phyloP scores from a whole-genome alignment of 179 eudicot species.

The Amaranthus tricolor region DNA sequence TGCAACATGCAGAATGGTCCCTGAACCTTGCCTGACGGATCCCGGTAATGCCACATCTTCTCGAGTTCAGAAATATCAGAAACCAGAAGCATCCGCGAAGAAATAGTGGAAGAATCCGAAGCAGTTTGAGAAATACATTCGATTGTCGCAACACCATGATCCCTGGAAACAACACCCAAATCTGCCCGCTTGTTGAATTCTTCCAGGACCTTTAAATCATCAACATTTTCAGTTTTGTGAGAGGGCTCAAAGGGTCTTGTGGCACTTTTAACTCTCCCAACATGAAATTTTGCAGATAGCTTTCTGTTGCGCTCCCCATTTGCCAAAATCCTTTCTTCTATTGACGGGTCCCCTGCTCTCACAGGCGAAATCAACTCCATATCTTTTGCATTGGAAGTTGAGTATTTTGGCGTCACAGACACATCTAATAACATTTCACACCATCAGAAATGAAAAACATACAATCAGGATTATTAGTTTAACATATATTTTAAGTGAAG shows the following conservation, averaged over 20 bases:
- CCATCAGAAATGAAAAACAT: conserved; percentile 5
- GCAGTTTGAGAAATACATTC: conserved; percentile 32
- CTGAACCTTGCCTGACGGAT: conserved; percentile 48
- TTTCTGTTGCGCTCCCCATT: conserved; percentile 33
- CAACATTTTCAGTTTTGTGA: conserved; percentile 23
- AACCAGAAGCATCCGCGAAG: conserved; percentile 28
- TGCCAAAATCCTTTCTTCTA: conserved; percentile 27
- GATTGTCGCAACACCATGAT: conserved; percentile 35
- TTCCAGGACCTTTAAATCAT: conserved; percentile 31
- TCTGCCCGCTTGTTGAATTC: conserved; percentile 45
- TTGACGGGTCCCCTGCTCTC: conserved; percentile 34
- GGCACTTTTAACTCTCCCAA: conserved; percentile 38
- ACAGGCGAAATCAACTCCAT: conserved; percentile 34
- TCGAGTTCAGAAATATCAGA: conserved; percentile 36
- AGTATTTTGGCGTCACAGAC: conserved; percentile 33
- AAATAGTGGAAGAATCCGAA: conserved; percentile 37
- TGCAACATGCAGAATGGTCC: conserved; percentile 50
- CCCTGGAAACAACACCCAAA: conserved; percentile 28
- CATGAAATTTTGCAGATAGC: conserved; percentile 16
- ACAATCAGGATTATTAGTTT: not conserved
- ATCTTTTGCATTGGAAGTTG: conserved; percentile 32
- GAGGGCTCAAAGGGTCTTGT: conserved; percentile 27
- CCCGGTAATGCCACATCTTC: conserved; percentile 48
- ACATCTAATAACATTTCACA: conserved; percentile 43
- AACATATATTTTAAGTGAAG: conserved; percentile 1